Conservation (phyloP, 495 filamentous ascomycete species). For the Penicillium cataractarum region DNA sequence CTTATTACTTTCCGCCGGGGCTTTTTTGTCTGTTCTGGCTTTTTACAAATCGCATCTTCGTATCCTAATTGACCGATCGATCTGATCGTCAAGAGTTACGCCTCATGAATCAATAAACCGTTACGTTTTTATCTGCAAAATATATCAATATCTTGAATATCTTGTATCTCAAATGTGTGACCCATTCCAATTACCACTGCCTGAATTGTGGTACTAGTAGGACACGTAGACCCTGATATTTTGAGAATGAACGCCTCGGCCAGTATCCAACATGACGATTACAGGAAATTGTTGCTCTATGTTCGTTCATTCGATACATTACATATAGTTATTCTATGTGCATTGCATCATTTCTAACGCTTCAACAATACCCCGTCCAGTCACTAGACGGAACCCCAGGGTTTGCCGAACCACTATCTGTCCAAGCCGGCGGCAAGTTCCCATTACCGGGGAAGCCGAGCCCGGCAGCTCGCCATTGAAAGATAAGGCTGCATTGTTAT, state of each 20-base stretch:
- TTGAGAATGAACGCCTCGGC: background rate
- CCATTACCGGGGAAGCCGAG: background rate
- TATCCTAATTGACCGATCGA: slow-evolving; percentile 39
- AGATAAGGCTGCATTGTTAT: background rate
- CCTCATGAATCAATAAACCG: slow-evolving; percentile 49
- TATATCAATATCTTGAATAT: background rate
- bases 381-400: slow-evolving; percentile 9
- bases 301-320: background rate
- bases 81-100: slow-evolving; percentile 43
- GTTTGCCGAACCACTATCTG: slow-evolving; percentile 5
- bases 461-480: slow-evolving; percentile 9
- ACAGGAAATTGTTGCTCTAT: background rate
- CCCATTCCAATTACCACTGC: background rate
- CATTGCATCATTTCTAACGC: background rate
- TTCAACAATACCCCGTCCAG: slow-evolving; percentile 24
- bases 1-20: slow-evolving; percentile 19
- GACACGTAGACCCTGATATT: background rate
- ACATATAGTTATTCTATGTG: background rate
- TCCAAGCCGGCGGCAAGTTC: slow-evolving; percentile 14
- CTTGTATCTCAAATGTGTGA: background rate
- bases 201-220: background rate
- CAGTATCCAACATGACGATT: background rate
- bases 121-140: slow-evolving; percentile 28
- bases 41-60: slow-evolving; percentile 33
- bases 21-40: slow-evolving; percentile 30